Percentiles rank a stretch among this genome's conserved stretches.
These are phyloP conservation scores for Carpinus viminea DNA, from an alignment of 306 rosid genomes.

Conservation along the genomic window DNA sequence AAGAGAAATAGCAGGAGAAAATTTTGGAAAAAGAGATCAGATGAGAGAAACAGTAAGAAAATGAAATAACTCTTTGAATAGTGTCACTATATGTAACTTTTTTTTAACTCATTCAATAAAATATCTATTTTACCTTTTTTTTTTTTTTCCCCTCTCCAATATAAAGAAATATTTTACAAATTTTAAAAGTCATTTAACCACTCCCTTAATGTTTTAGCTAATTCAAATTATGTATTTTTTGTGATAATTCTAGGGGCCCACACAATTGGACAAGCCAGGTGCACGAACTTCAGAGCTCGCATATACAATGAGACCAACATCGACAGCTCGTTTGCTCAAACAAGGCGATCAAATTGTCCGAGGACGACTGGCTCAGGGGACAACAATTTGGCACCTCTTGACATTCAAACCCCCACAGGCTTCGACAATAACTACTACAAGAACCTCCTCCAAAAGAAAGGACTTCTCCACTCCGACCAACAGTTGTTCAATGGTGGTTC, in stretches of 20 bases:
- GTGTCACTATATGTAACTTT: too few relatives aligned
- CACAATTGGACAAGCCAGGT: conserved; percentile 88
- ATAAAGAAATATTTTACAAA: too few relatives aligned
- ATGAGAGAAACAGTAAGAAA: too few relatives aligned
- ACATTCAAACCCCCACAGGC: conserved; percentile 49
- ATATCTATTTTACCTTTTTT: too few relatives aligned
- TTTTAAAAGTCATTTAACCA: too few relatives aligned
- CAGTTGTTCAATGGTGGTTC: conserved; percentile 73
- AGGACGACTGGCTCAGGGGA: conserved; percentile 63
- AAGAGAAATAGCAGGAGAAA: too few relatives aligned
- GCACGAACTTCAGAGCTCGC: conserved; percentile 56
- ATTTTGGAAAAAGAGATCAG: too few relatives aligned
- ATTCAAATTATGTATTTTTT: too few relatives aligned
- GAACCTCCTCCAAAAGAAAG: conserved; percentile 61
- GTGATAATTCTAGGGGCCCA: conserved; percentile 50
- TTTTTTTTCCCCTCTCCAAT: too few relatives aligned
- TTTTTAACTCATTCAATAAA: too few relatives aligned
- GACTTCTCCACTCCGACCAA: conserved; percentile 89
- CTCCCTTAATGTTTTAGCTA: too few relatives aligned
- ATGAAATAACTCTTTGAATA: too few relatives aligned
- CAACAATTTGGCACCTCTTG: conserved; percentile 84
- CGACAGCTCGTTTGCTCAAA: conserved; percentile 45
- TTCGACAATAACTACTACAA: conserved; percentile 78
- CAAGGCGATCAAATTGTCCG: conserved; percentile 63
- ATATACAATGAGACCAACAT: conserved; percentile 75